Evolutionary conservation across 1,284 basidiomycete genomes (phyloP).

Genomic region (Pyrrhoderma noxium): DNA sequence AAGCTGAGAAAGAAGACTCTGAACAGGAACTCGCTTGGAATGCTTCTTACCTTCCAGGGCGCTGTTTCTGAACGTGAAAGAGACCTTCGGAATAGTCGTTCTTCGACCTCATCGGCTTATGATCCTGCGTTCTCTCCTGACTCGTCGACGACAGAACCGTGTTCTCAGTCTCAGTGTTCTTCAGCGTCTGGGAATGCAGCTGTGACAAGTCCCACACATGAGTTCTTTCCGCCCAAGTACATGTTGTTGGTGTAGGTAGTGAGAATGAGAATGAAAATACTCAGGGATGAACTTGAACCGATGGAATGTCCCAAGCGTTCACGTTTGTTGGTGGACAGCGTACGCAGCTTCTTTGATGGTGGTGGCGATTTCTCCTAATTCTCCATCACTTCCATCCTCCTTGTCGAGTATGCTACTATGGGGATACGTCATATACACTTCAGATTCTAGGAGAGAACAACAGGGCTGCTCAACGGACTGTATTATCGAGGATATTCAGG

Average conservation of each 20-base stretch:
- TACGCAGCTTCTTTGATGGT: slow-evolving; percentile 35
- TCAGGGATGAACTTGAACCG: no score
- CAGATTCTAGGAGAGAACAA: slow-evolving; percentile 5
- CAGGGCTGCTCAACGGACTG: background rate
- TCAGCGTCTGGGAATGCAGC: no score
- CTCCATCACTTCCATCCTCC: slow-evolving; percentile 20
- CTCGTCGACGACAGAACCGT: no score
- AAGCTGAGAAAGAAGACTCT: slow-evolving; percentile 5
- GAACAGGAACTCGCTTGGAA: slow-evolving; percentile 5
- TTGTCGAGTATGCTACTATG: slow-evolving; percentile 11
- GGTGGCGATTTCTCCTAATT: slow-evolving; percentile 31
- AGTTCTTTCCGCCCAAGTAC: no score
- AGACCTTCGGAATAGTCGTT: slow-evolving; percentile 3
- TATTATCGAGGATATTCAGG: no score
- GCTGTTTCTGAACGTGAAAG: background rate
- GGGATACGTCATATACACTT: background rate
- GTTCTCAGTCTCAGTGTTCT: no score
- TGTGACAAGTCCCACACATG: no score
- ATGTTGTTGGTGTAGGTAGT: no score
- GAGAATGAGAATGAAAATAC: no score
- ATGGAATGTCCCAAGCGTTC: slow-evolving; percentile 40
- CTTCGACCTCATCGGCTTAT: background rate
- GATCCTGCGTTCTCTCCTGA: no score
- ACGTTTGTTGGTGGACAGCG: slow-evolving; percentile 43
- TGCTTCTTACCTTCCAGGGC: slow-evolving; percentile 14